A percentile compares a stretch with the other conserved stretches of the same genome.
These are phyloP conservation scores for Entomophthora muscae DNA, from an alignment of 371 early-diverging fungal species.

Conservation along the genomic window DNA sequence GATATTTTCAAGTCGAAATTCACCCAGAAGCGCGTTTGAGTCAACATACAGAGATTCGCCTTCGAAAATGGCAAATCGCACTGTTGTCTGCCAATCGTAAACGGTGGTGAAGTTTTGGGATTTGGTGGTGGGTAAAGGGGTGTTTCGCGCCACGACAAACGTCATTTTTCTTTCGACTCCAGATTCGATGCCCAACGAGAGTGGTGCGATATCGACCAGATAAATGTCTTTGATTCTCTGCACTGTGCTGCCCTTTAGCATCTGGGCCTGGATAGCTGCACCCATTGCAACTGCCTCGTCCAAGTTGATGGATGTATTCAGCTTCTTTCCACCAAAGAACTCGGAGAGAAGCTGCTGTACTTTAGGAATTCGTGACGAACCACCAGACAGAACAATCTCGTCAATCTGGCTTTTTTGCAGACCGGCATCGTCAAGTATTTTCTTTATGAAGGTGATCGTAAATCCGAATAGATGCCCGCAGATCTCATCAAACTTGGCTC, in stretches of 20 bases:
- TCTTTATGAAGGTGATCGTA: no score
- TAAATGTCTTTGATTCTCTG: constrained; percentile 13
- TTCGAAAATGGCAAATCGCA: constrained; percentile 96
- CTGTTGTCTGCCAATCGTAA: constrained; percentile 95
- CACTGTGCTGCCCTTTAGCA: constrained; percentile 40
- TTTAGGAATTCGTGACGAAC: no score
- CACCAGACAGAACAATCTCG: no score
- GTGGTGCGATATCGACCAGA: constrained; percentile 76
- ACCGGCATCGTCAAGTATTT: no score
- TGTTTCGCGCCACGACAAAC: constrained; percentile 89
- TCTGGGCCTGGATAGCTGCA: constrained; percentile 93
- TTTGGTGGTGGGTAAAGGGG: constrained; percentile 94
- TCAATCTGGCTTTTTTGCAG: no score
- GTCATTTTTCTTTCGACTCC: constrained; percentile 85
- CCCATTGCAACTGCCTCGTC: constrained; percentile 99
- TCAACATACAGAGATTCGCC: constrained; percentile 92
- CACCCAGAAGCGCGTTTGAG: constrained; percentile 91
- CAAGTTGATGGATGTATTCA: constrained; percentile 91
- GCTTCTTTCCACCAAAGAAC: no score
- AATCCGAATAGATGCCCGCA: constrained; percentile 76
- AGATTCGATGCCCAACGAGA: constrained; percentile 90
- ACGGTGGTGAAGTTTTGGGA: constrained; percentile 95
- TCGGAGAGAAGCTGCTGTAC: no score
- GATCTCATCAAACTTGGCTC: constrained; percentile 89
- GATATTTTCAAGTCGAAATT: constrained; percentile 91